Evolutionary conservation across 1,284 basidiomycete species (phyloP), one percentile per base, ranked within the genome.

Genomic region (Psilocybe mexicana): DNA sequence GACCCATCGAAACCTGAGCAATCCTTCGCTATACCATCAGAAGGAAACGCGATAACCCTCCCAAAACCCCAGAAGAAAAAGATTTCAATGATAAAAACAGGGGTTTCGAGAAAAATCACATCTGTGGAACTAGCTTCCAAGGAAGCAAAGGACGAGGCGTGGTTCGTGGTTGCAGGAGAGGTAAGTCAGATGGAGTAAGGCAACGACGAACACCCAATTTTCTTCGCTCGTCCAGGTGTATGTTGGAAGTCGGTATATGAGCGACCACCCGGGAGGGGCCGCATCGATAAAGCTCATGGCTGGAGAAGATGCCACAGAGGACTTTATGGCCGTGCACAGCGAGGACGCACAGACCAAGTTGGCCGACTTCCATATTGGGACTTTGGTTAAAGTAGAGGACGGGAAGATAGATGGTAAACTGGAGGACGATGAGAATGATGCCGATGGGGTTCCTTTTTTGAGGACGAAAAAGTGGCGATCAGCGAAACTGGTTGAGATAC

Each of bases 231-330:
- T 8, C 12, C 24, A 68, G 63, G 74, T 75, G 7, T 80, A 79
- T 66, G 81, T 86, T 56, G 83, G 78, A 0, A 82, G 82, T 0
- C 70, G 68, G 2, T 88, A 82, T 67, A 72, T 88, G 36, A 71
- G 76, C 23, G 79, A 84, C 18, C 87, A 90, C 65, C 87, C 87
- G 0, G 87, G 87, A 14, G 87, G 87, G 2, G 74, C 77, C 0
- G 81, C 86, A 57, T 82, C 81, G 1, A 89, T 89, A 58, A 71
- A 77, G 8, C 70, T 85, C 10, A 79, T 84, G 2, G 83, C 84
- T 0, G 86, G 86, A 0, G 77, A 86, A 61, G 87, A 89, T 62
- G 83, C 84, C 0, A 80, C 83, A 0, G 85, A 87, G 18, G 86
- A 87, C 61, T 88, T 88, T 57, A 62, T 72, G 59, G 70, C 70